These are phyloP conservation scores for Handroanthus guayacan DNA, from an alignment of 257 asterid species.

Conservation along the genomic window DNA sequence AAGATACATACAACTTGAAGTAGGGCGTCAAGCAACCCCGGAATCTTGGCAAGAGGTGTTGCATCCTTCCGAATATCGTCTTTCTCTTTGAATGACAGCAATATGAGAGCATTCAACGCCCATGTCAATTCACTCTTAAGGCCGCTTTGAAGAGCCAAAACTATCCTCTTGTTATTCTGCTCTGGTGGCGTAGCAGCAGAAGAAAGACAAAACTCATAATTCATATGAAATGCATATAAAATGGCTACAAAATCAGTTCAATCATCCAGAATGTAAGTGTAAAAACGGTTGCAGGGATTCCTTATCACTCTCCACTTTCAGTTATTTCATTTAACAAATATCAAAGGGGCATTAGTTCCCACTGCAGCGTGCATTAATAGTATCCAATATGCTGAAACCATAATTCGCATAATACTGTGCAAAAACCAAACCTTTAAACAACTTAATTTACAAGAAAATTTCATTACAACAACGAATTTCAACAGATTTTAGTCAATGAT, in stretches of 20 bases:
- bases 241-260: background rate
- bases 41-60: constrained; percentile 77
- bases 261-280: background rate
- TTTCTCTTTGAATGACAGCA: constrained; percentile 79
- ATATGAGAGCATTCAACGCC: constrained; percentile 72
- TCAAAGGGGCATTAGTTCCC: background rate
- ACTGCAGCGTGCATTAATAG: background rate
- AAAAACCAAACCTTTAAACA: background rate
- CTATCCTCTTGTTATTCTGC: constrained; percentile 75
- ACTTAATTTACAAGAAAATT: background rate
- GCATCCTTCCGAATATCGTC: constrained; percentile 78
- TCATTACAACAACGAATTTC: background rate
- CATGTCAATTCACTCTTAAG: constrained; percentile 76
- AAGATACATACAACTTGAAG: constrained; percentile 68
- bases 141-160: constrained; percentile 81
- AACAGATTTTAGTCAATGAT: background rate
- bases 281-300: background rate
- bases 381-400: background rate
- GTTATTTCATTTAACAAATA: background rate
- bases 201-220: constrained; percentile 11
- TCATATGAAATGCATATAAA: background rate
- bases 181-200: constrained; percentile 47
- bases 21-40: constrained; percentile 76
- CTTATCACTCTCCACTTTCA: background rate
- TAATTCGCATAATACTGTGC: background rate